Percentiles rank a stretch among this genome's conserved stretches.
These are phyloP conservation scores for Epichloe brachyelytri DNA, from an alignment of 2,329 filamentous ascomycete species.

Conservation along the genomic window DNA sequence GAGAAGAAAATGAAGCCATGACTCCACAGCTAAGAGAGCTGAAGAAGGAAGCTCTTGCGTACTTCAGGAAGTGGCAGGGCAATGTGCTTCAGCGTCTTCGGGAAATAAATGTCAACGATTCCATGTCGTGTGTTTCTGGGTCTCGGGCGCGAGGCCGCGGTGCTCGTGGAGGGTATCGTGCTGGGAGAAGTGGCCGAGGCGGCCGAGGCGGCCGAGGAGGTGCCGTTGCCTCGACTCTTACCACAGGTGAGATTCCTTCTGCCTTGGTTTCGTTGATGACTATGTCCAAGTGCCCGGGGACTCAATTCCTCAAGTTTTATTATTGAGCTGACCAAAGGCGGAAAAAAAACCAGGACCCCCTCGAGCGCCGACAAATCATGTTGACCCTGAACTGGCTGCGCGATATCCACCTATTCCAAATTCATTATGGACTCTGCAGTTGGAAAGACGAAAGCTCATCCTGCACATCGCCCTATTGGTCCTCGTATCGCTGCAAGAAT, in stretches of 20 bases:
- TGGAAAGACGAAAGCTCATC: conserved; percentile 52
- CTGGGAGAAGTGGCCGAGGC: conserved; percentile 18
- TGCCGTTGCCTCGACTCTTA: conserved; percentile 16
- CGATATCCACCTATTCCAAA: conserved; percentile 49
- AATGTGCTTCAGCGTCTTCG: conserved; percentile 56
- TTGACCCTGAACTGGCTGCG: conserved; percentile 33
- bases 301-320: not conserved
- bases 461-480: conserved; percentile 62
- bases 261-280: not conserved
- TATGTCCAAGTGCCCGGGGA: not conserved
- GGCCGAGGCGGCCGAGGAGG: conserved; percentile 4
- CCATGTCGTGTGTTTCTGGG: conserved; percentile 11
- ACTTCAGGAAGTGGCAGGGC: conserved; percentile 73
- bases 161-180: conserved; percentile 11
- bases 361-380: conserved; percentile 27
- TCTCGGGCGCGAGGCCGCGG: conserved; percentile 22
- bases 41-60: conserved; percentile 53
- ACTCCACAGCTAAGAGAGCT: conserved; percentile 45
- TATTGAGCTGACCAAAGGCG: conserved; percentile 1
- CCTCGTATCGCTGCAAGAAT: conserved; percentile 64
- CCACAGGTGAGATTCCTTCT: conserved; percentile 21
- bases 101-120: conserved; percentile 47
- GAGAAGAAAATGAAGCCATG: conserved; percentile 22
- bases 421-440: conserved; percentile 42
- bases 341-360: conserved; percentile 24